These are phyloP conservation scores for Wickerhamiella pararugosa DNA, from an alignment of 1,139 yeast species.

Conservation along the genomic window DNA sequence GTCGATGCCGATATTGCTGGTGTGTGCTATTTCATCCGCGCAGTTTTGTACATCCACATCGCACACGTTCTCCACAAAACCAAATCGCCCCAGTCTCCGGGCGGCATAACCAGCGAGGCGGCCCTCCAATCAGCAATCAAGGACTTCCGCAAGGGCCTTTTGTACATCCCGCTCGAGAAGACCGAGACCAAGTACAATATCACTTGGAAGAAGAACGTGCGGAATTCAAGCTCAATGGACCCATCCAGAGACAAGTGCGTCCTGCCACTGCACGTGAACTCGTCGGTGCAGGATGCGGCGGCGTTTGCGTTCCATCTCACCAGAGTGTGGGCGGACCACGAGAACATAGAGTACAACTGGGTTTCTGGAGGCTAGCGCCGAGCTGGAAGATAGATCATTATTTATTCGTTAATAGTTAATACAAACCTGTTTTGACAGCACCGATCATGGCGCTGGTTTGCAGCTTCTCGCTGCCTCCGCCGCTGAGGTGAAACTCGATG, in stretches of 20 bases:
- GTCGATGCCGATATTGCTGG: conserved; percentile 20
- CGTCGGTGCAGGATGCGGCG: conserved; percentile 29
- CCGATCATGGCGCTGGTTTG: conserved; percentile 89
- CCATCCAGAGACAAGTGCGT: conserved; percentile 25
- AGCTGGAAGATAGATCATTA: not conserved
- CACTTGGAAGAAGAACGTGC: conserved; percentile 8
- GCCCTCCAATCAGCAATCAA: conserved; percentile 12
- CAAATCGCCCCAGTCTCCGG: not conserved
- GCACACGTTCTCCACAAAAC: conserved; percentile 12
- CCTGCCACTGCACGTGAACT: conserved; percentile 26
- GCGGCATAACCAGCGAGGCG: not conserved
- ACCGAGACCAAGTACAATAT: conserved; percentile 17
- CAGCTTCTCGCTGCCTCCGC: conserved; percentile 83
- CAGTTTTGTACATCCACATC: conserved; percentile 24
- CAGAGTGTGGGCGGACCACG: conserved; percentile 15
- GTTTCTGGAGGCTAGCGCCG: conserved; percentile 2
- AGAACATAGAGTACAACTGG: conserved; percentile 13
- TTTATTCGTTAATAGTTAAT: not conserved
- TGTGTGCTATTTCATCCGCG: conserved; percentile 24
- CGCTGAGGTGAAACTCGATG: conserved; percentile 77
- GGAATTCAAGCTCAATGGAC: conserved; percentile 18
- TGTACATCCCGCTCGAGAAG: conserved; percentile 18
- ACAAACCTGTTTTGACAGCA: conserved; percentile 39
- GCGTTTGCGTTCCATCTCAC: conserved; percentile 25
- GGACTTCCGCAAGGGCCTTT: conserved; percentile 24